A percentile compares a stretch with the other conserved stretches of the same genome.
phyloP scores from a whole-genome alignment of 352 stramenopile genomes.

The Phytophthora podocarpi region DNA sequence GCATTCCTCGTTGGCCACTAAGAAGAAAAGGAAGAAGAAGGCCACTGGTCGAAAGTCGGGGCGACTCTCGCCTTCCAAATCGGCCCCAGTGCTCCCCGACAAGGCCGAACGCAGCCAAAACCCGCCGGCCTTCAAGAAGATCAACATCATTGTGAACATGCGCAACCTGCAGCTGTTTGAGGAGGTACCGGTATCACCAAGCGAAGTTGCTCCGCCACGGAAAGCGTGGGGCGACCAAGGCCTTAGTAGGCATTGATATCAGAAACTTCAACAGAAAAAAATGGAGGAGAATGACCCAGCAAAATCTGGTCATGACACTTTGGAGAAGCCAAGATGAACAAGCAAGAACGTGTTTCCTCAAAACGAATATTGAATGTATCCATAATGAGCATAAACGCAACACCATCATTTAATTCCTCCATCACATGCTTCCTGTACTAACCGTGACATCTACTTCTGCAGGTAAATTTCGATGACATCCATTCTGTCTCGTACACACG shows the following conservation, averaged over 20 bases:
- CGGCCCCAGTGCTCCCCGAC: slow-evolving; percentile 14
- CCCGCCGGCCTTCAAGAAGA: slow-evolving; percentile 24
- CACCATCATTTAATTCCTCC: background rate
- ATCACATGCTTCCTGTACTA: background rate
- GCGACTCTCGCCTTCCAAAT: slow-evolving; percentile 15
- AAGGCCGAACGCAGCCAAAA: slow-evolving; percentile 9
- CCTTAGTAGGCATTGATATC: no score
- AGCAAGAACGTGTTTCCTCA: background rate
- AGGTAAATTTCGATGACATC: slow-evolving; percentile 2
- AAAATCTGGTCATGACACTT: slow-evolving; percentile 11
- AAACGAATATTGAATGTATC: slow-evolving; percentile 7
- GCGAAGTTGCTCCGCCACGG: background rate
- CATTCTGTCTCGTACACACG: background rate
- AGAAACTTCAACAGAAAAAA: background rate
- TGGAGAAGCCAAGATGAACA: background rate
- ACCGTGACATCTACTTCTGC: background rate
- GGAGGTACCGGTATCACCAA: background rate
- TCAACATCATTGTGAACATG: slow-evolving; percentile 56
- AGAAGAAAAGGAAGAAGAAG: slow-evolving; percentile 24
- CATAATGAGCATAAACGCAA: background rate
- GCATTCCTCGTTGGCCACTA: slow-evolving; percentile 6
- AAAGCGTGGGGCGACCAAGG: slow-evolving; percentile 11
- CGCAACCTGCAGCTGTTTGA: slow-evolving; percentile 33
- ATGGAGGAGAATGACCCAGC: no score
- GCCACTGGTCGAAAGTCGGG: background rate